Evolutionary conservation across 23 red algal genomes (phyloP), one percentile per base, ranked within the genome.

Genomic region (Cyanidium caldarium): DNA sequence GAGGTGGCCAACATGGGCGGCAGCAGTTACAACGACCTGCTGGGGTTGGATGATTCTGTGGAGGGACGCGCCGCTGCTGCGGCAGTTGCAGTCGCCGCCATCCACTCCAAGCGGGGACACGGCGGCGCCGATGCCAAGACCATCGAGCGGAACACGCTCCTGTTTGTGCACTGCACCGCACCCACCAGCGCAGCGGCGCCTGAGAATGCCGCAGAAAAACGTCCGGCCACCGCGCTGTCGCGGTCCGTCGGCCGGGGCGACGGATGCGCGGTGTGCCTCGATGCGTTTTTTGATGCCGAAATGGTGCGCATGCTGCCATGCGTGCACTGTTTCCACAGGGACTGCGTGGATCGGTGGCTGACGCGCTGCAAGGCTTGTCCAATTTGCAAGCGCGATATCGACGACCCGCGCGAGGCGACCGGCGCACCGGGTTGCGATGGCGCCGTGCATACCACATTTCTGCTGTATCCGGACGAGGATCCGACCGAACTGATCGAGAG

Each of bases 331-430:
- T 88, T 72, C 68, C 92, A 98, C 77, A 75, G 78, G 40, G 65
- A 86, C 37, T 98, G 92, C 65, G 78, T 98, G 16, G 80, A 85
- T 35, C 73, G 83, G 39, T 98, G 92, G 92, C 40, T 98, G 20
- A 42, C 65, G 33, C 28, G 76, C 29, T 79, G 88, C 72, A 98
- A 88, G 68, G 69, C 71, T 19, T 95, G 90, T 65, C 86, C 83
- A 38, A 77, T 95, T 35, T 95, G 90, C 67, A 95, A 95, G 46
- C 74, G 81, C 33, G 83, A 95, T 44, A 87, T 95, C 68, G 90
- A 95, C 19, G 10, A 61, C n/a, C n/a, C n/a, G n/a, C n/a, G n/a
- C n/a, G n/a, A n/a, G n/a, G 41, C 41, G 13, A 44, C n/a, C 41
- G 13, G n/a, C n/a, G 41, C n/a, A 44, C 41, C 13, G 12, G 13